phyloP scores from a whole-genome alignment of 495 filamentous ascomycete genomes.

The Penicillium cosmopolitanum region DNA sequence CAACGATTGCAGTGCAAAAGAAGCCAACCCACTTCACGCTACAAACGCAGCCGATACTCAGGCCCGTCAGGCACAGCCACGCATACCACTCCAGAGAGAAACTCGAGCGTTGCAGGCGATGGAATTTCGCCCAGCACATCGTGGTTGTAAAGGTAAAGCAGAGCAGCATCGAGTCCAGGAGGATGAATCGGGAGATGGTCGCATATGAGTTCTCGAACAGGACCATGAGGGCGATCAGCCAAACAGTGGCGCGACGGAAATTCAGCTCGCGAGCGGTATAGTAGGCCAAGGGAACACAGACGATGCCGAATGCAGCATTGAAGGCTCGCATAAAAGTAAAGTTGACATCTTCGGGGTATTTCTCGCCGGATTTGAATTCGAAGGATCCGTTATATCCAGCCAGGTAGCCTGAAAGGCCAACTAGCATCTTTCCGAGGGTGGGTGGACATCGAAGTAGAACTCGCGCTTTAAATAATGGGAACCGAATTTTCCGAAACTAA shows the following conservation, averaged over 20 bases:
- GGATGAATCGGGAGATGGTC: slow-evolving; percentile 96
- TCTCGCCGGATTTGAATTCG: slow-evolving; percentile 98
- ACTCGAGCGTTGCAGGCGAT: slow-evolving; percentile 77
- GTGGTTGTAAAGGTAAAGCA: slow-evolving; percentile 97
- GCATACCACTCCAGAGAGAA: slow-evolving; percentile 89
- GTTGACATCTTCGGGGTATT: slow-evolving; percentile 89
- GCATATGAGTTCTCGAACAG: slow-evolving; percentile 98
- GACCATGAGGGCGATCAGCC: slow-evolving; percentile 95
- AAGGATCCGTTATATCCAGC: slow-evolving; percentile 99
- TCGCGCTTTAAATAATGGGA: slow-evolving; percentile 98
- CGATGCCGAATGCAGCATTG: slow-evolving; percentile 91
- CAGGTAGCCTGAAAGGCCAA: slow-evolving; percentile 91
- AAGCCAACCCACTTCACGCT: slow-evolving; percentile 98
- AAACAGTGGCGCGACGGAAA: slow-evolving; percentile 82
- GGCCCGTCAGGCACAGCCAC: slow-evolving; percentile 88
- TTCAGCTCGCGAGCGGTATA: slow-evolving; percentile 90
- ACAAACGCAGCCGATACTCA: slow-evolving; percentile 96
- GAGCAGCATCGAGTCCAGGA: slow-evolving; percentile 96
- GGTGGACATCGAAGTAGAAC: slow-evolving; percentile 99
- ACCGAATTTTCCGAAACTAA: slow-evolving; percentile 97
- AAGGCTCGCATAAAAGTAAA: slow-evolving; percentile 99
- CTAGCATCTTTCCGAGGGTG: slow-evolving; percentile 98
- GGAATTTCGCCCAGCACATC: slow-evolving; percentile 95
- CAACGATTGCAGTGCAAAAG: slow-evolving; percentile 92
- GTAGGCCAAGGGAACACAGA: slow-evolving; percentile 93